Percentiles rank a stretch among this genome's conserved stretches.
Evolutionary conservation across 345 rosid genomes (phyloP).

Genomic region (Iberis pinnata): DNA sequence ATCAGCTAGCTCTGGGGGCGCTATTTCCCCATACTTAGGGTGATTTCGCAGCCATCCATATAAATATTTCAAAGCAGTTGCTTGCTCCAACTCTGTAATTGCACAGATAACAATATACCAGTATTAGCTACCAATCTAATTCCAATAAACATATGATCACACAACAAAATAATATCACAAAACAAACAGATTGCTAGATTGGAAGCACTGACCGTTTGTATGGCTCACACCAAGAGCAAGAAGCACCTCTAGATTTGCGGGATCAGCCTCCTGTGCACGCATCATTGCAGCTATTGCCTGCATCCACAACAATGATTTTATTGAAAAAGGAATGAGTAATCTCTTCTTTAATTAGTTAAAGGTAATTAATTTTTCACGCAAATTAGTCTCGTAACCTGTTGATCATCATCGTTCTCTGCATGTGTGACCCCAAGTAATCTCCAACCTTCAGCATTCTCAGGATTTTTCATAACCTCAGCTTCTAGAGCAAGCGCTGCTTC

Average conservation of each 20-base stretch:
- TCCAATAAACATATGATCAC: not conserved
- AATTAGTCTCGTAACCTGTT: constrained; percentile 53
- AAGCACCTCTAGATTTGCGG: constrained; percentile 92
- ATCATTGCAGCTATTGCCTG: constrained; percentile 99
- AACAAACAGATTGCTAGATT: constrained; percentile 9
- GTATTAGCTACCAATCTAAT: constrained; percentile 15
- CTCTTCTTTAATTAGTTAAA: not conserved
- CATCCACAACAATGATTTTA: constrained; percentile 18
- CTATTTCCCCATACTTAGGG: constrained; percentile 69
- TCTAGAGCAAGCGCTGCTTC: constrained; percentile 99
- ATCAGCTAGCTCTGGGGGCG: constrained; percentile 53
- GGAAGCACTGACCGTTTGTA: constrained; percentile 75
- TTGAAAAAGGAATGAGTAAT: not conserved
- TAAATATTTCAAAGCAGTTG: constrained; percentile 84
- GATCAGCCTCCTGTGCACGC: constrained; percentile 97
- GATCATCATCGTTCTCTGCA: constrained; percentile 99
- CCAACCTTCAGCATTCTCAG: constrained; percentile 99
- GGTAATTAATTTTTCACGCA: not conserved
- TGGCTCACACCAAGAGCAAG: constrained; percentile 99
- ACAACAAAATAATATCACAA: constrained; percentile 14
- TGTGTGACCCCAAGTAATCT: constrained; percentile 96
- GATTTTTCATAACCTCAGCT: constrained; percentile 96
- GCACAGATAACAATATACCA: constrained; percentile 22
- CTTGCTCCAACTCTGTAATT: constrained; percentile 82
- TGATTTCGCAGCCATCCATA: constrained; percentile 92